Base-by-base conservation (phyloP, 2,329 filamentous ascomycete species). In the Scedosporium minutisporum region DNA sequence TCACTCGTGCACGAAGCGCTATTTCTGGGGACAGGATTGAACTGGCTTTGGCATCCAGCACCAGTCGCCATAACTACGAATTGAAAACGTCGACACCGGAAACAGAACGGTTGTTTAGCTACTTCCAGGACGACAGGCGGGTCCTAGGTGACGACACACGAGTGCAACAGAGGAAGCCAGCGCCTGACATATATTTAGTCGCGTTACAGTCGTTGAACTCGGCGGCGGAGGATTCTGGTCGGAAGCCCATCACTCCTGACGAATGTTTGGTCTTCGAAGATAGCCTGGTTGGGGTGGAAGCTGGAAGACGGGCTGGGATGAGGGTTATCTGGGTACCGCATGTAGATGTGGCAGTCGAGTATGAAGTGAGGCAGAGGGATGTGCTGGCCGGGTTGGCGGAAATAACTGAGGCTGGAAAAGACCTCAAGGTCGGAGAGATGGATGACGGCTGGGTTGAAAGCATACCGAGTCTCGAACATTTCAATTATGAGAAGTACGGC, bases 201-300 rank as follows among this genome's bases (percentile, higher is more conserved):
- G 51, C 51, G 21, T 25, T 57, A 23, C 3, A 57, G 16, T 18
- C n/a, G n/a, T 21, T 29, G n/a, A 57, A 57, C 51, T 10, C 12
- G 33, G 51, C 23, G 21, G 14, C 3, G 51, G n/a, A 1, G 6
- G n/a, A 18, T 18, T 18, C 16, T 16, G 51, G 75, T 0, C 78
- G 82, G 66, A 69, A 75, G 21, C 44, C 65, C 14, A 83, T 91
- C 62, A 74, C 70, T 66, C 86, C 87, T 0, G 80, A 80, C 58
- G 87, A 91, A 71, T 91, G 88, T 69, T 74, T 91, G 2, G 88
- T 91, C 0, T 90, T 91, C 68, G 88, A 91, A 71, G 88, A 91
- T 68, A 85, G 84, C 57, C 86, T 91, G 14, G 82, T 86, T 0
- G 88, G 88, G 1, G 85, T 90, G 1, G 88, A 91, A 72, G 82